Conservation (phyloP, 768 basidiomycete genomes). For the Cantharellus cinnabarinus region DNA sequence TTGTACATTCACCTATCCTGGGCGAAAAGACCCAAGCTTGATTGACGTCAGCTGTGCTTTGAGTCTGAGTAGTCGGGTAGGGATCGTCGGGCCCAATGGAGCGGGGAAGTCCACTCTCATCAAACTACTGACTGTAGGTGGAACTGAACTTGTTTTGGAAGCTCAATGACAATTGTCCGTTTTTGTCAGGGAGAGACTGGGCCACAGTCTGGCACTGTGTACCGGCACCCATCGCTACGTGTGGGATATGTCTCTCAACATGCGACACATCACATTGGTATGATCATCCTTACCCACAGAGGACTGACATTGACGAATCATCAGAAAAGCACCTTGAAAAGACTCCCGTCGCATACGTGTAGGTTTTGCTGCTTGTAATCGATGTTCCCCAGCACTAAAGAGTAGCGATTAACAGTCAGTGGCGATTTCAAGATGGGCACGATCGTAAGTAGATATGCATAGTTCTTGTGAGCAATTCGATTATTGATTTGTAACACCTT, state of each 20-base stretch:
- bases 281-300: slow-evolving; percentile 6
- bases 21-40: slow-evolving; percentile 57
- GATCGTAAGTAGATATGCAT: slow-evolving; percentile 41
- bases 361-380: slow-evolving; percentile 6
- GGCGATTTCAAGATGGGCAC: slow-evolving; percentile 97
- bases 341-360: slow-evolving; percentile 85
- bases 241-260: slow-evolving; percentile 97
- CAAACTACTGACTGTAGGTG: slow-evolving; percentile 67
- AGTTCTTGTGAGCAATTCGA: slow-evolving; percentile 3
- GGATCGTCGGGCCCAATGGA: slow-evolving; percentile 81
- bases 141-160: too few relatives aligned
- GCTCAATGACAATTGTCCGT: too few relatives aligned
- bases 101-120: slow-evolving; percentile 93
- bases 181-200: slow-evolving; percentile 56
- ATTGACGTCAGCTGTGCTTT: slow-evolving; percentile 79
- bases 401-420: slow-evolving; percentile 29
- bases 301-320: not conserved
- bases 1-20: slow-evolving; percentile 91
- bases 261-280: slow-evolving; percentile 89
- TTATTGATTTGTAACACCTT: slow-evolving; percentile 6
- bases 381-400: not conserved
- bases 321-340: slow-evolving; percentile 84
- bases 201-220: slow-evolving; percentile 79
- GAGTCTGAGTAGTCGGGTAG: slow-evolving; percentile 49
- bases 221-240: slow-evolving; percentile 84